Percentiles rank a stretch among this genome's conserved stretches.
Conservation (phyloP, 2,329 filamentous ascomycete species). For the Pseudovirgaria hyperparasitica region DNA sequence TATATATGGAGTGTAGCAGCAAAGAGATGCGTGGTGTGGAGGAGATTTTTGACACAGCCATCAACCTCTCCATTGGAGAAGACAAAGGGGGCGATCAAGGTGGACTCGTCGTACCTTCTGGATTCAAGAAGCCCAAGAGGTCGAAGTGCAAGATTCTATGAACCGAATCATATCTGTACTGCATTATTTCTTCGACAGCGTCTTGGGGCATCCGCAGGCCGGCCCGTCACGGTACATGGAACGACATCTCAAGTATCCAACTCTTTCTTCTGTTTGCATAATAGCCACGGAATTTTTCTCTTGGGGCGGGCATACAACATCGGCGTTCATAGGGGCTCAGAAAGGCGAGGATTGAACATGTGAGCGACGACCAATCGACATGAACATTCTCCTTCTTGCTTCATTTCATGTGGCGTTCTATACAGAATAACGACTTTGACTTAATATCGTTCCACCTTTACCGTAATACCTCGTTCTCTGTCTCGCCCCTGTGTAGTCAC, state of each 20-base stretch:
- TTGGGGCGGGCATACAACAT: too few species aligned
- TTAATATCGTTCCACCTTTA: constrained; percentile 9
- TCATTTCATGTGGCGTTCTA: constrained; percentile 1
- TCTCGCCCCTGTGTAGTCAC: constrained; percentile 2
- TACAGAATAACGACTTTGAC: background rate
- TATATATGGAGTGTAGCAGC: constrained; percentile 97
- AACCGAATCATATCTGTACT: constrained; percentile 8
- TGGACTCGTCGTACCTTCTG: constrained; percentile 13
- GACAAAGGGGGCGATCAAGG: constrained; percentile 24
- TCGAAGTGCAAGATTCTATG: constrained; percentile 26
- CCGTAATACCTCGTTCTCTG: constrained; percentile 4
- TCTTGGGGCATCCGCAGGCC: constrained; percentile 25
- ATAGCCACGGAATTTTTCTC: constrained; percentile 3
- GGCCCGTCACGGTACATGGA: constrained; percentile 27
- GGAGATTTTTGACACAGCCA: constrained; percentile 87
- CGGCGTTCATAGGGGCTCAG: too few species aligned
- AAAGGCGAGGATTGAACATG: too few species aligned
- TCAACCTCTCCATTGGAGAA: constrained; percentile 77
- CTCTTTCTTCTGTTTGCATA: constrained; percentile 8
- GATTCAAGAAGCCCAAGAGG: constrained; percentile 24
- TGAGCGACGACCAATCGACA: too few species aligned
- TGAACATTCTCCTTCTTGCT: constrained; percentile 1
- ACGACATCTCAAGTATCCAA: constrained; percentile 20
- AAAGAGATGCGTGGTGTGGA: constrained; percentile 95
- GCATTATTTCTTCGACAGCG: constrained; percentile 8